Evolutionary conservation across 306 rosid species (phyloP), one percentile per base, ranked within the genome.

Genomic region (Fragaria iinumae): DNA sequence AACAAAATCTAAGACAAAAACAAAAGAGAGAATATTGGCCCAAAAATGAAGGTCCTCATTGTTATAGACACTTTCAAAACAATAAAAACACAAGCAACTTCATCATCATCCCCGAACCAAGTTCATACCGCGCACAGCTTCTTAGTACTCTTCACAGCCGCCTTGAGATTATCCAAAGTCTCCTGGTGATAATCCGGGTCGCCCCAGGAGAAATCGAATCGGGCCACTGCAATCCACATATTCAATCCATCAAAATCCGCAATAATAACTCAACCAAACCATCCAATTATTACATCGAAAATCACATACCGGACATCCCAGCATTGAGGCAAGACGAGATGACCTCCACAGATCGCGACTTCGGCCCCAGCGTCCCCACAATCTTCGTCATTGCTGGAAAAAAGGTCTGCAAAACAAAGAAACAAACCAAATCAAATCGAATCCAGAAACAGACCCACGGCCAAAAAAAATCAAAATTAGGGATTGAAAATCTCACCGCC

Each of bases 381-480:
- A 96, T 96, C 88, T 92, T 96, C 48, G 98, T 94, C 97, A 94
- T 89, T 66, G 97, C 96, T 18, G 98, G 88, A 50, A 94, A 94
- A 81, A 88, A 90, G 8, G 74, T 88, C 98, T 94, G 89, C 65
- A n/a, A 67, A 60, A 41, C 21, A 63, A 56, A 8, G 32, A 72
- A 76, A 77, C 16, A 16, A 80, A 44, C 2, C 49, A 69, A 21
- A 48, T 48, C 11, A 34, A 45, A 13, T 23, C 45, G 47, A 23
- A 11, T 69, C 44, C 16, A 16, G 53, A 12, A 50, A 43, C 55
- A 81, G 86, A 74, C 84, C 88, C 78, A 78, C 43, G 11, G 4
- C 36, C 2, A 0, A 38, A 71, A 62, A 6, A 7, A 55, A 20
- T 55, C 34, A 32, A 2, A 27, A 43, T 4, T 13, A 79, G 34